phyloP scores from a whole-genome alignment of 2,329 filamentous ascomycete genomes.

The Cercospora nicotianae region DNA sequence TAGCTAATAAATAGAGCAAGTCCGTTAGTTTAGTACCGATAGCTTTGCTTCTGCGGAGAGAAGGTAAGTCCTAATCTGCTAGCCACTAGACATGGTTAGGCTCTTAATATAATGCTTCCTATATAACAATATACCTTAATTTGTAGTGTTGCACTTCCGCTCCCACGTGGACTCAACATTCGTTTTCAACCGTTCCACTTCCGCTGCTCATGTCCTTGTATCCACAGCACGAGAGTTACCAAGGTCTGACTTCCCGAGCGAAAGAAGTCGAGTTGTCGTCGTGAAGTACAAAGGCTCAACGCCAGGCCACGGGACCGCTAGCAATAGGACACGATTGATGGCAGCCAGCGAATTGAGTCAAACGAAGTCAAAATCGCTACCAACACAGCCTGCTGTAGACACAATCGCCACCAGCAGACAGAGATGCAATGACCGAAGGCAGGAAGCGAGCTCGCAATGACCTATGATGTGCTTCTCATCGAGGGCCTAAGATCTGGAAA shows the following conservation, averaged over 20 bases:
- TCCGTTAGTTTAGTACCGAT: neutral
- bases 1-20: no score
- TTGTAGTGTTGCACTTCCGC: neutral
- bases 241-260: neutral
- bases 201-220: neutral
- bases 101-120: neutral
- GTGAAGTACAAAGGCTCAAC: neutral
- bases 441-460: no score
- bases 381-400: no score
- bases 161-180: neutral
- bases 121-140: neutral
- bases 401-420: no score
- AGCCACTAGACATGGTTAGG: neutral
- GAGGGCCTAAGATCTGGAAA: no score
- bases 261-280: neutral
- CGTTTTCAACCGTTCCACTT: neutral
- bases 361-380: no score
- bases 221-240: neutral
- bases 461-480: no score
- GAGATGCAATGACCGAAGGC: no score
- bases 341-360: no score
- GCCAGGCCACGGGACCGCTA: no score
- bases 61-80: neutral
- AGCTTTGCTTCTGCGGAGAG: neutral
- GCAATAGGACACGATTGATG: no score